Percentiles rank a stretch among this genome's conserved stretches.
phyloP scores from a whole-genome alignment of 768 basidiomycete species.

The Tricholoma furcatifolium region DNA sequence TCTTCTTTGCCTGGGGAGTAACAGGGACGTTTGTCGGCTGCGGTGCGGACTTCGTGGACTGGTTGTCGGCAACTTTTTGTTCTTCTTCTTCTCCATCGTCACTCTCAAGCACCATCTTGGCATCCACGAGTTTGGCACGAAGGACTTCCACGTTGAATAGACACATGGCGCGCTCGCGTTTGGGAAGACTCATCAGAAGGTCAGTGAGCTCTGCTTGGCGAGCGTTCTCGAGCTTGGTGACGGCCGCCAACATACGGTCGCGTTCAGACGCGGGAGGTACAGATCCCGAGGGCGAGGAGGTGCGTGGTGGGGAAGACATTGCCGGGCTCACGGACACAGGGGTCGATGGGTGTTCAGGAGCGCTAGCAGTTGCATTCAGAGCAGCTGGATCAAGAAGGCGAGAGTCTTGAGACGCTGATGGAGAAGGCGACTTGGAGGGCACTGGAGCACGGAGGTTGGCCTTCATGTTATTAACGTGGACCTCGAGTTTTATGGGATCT shows the following conservation, averaged over 20 bases:
- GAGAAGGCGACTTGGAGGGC: conserved; percentile 53
- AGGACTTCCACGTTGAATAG: conserved; percentile 85
- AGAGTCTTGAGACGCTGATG: conserved; percentile 67
- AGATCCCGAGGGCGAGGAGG: conserved; percentile 76
- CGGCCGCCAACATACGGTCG: conserved; percentile 70
- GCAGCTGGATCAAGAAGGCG: conserved; percentile 62
- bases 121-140: conserved; percentile 74
- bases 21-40: conserved; percentile 29
- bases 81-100: conserved; percentile 55
- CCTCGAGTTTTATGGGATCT: conserved; percentile 61
- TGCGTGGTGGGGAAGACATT: conserved; percentile 46
- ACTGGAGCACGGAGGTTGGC: conserved; percentile 32
- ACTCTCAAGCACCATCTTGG: conserved; percentile 77
- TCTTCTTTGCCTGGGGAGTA: conserved; percentile 68
- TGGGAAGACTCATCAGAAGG: conserved; percentile 81
- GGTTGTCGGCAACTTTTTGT: conserved; percentile 20
- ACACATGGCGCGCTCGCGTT: conserved; percentile 88
- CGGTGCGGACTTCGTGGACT: conserved; percentile 19
- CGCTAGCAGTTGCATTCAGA: conserved; percentile 74
- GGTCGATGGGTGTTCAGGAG: conserved; percentile 88
- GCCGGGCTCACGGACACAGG: conserved; percentile 72
- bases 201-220: conserved; percentile 69
- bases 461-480: conserved; percentile 53
- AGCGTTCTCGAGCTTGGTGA: conserved; percentile 59
- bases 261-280: conserved; percentile 61